Base-by-base conservation (phyloP, 1,139 yeast genomes). In the Suhomyces yuchorum region DNA sequence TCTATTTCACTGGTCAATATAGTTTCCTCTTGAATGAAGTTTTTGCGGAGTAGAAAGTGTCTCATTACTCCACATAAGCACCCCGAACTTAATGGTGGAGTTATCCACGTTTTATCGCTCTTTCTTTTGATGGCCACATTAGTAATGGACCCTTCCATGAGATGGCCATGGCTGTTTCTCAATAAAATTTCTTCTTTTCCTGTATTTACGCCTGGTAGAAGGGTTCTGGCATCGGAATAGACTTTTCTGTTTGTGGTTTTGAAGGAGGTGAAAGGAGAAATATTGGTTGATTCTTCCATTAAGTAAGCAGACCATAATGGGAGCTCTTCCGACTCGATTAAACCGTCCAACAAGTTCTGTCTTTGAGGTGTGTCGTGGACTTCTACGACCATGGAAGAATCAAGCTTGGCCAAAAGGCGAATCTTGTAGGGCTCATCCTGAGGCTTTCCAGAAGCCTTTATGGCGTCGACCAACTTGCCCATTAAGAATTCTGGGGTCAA, bases 61-160 rank as follows among this genome's bases (percentile, higher is more conserved):
- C 98, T 75, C 59, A 83, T 81, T 0, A 87, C 93, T 8, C 98
- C 98, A 67, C 92, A 86, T 44, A 92, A 73, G 60, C 97, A 89
- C 0, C 98, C 99, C 11, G 84, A 71, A 2, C 82, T 72, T 37
- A 91, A 68, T 23, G 77, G 71, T 1, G 99, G 99, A 0, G 98
- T 93, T 3, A 84, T 68, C 95, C 96, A 93, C 33, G 65, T 65
- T 37, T 76, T 80, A 3, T 63, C 67, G 1, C 58, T 54, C 42
- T 68, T 65, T 38, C 81, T 65, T 57, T 66, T 70, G 35, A 91
- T 66, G 0, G 97, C 97, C 11, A 92, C 75, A 59, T 87, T 91
- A 11, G 96, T 84, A 23, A 91, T 85, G 2, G 96, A 82, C 0
- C 97, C 96, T 65, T 93, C 99, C 69, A 85, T 85, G 18, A 90